These are phyloP conservation scores for Simmondsia chinensis DNA, from an alignment of 148 eudicot species.

Conservation along the genomic window DNA sequence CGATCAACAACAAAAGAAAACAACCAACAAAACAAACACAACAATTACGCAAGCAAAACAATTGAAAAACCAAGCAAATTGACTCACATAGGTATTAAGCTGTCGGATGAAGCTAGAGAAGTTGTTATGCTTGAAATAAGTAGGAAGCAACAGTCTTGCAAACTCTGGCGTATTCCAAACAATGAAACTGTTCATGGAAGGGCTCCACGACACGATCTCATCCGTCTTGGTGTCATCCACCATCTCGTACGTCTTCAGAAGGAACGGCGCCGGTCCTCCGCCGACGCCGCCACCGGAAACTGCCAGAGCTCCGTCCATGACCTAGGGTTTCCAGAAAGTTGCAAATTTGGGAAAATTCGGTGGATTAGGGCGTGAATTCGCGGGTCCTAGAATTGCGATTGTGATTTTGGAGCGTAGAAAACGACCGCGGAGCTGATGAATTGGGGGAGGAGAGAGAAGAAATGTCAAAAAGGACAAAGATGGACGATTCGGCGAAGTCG, in stretches of 20 bases:
- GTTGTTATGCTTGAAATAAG: conserved; percentile 79
- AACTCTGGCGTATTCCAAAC: conserved; percentile 91
- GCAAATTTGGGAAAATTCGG: too few species aligned
- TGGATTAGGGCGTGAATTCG: too few species aligned
- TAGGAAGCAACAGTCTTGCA: conserved; percentile 56
- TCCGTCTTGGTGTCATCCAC: conserved; percentile 66
- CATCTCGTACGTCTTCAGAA: conserved; percentile 86
- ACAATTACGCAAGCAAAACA: not conserved
- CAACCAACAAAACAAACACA: not conserved
- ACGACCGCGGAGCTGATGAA: too few species aligned
- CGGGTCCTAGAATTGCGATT: too few species aligned
- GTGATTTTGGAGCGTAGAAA: too few species aligned
- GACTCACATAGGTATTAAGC: conserved; percentile 78
- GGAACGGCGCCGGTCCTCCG: conserved; percentile 84
- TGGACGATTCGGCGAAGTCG: too few species aligned
- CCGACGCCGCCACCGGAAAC: conserved; percentile 34
- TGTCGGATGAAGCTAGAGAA: conserved; percentile 95
- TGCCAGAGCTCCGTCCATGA: conserved; percentile 42
- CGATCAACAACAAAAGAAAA: not conserved
- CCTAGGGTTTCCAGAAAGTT: not conserved
- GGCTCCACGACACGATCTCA: conserved; percentile 74
- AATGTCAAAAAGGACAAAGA: too few species aligned
- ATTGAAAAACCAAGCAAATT: not conserved
- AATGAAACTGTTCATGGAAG: conserved; percentile 42
- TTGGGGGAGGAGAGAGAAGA: too few species aligned